phyloP scores from a whole-genome alignment of 805 yeast species.

The Metschnikowia noctiluminum region DNA sequence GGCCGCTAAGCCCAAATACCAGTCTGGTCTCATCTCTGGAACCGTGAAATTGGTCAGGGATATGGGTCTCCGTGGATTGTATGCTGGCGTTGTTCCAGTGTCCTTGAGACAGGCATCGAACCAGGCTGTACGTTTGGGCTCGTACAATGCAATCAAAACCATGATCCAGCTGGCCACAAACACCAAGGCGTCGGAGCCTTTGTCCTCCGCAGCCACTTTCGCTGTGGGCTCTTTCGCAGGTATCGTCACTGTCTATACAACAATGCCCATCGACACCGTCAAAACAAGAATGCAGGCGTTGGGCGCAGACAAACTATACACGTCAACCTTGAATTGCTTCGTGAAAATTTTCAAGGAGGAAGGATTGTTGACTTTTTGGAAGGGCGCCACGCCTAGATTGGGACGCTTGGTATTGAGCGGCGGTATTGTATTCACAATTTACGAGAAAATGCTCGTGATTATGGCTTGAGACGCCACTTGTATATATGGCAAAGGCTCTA shows the following conservation, averaged over 20 bases:
- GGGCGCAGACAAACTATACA: slow-evolving; percentile 67
- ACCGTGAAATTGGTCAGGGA: slow-evolving; percentile 65
- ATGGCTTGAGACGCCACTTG: slow-evolving; percentile 29
- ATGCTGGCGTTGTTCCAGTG: slow-evolving; percentile 88
- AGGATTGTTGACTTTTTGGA: slow-evolving; percentile 91
- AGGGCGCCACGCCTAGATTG: slow-evolving; percentile 95
- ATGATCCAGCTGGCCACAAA: slow-evolving; percentile 67
- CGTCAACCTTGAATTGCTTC: slow-evolving; percentile 80
- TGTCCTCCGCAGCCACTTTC: slow-evolving; percentile 77
- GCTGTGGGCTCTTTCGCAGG: slow-evolving; percentile 90
- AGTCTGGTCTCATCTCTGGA: slow-evolving; percentile 58
- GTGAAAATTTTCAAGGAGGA: slow-evolving; percentile 76
- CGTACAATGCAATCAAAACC: slow-evolving; percentile 84
- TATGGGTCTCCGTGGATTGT: slow-evolving; percentile 78
- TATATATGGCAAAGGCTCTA: background rate
- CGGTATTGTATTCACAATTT: slow-evolving; percentile 94
- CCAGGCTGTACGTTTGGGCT: slow-evolving; percentile 90
- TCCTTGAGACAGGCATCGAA: slow-evolving; percentile 95
- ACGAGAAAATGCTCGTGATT: slow-evolving; percentile 80
- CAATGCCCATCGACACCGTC: slow-evolving; percentile 95
- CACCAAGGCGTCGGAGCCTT: slow-evolving; percentile 66
- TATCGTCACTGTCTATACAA: slow-evolving; percentile 80
- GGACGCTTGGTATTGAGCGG: slow-evolving; percentile 92
- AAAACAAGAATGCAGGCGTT: slow-evolving; percentile 97
- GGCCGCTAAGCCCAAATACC: slow-evolving; percentile 71